Evolutionary conservation across 345 rosid species (phyloP).

Genomic region (Geranium rotundifolium): DNA sequence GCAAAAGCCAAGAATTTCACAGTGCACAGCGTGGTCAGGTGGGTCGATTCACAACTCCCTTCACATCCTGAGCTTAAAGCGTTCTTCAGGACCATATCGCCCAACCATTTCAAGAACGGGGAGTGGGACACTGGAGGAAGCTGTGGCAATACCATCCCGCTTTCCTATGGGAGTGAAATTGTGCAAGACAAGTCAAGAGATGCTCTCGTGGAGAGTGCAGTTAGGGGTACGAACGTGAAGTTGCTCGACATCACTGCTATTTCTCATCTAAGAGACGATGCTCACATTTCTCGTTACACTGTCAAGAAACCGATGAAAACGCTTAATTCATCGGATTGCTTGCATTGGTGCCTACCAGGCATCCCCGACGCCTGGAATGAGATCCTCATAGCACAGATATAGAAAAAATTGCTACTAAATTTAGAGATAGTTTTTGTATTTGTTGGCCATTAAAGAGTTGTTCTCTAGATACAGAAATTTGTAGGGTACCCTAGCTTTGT

Average conservation of each 20-base stretch:
- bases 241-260: conserved; percentile 61
- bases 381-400: conserved; percentile 46
- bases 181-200: conserved; percentile 41
- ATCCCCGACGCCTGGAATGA: conserved; percentile 82
- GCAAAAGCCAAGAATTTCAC: conserved; percentile 50
- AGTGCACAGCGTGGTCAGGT: conserved; percentile 35
- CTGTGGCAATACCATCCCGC: conserved; percentile 52
- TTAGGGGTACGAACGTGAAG: conserved; percentile 46
- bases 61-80: conserved; percentile 40
- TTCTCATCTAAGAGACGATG: conserved; percentile 65
- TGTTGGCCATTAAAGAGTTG: neutral
- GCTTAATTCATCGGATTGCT: conserved; percentile 52
- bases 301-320: conserved; percentile 19
- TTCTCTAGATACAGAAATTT: neutral
- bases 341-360: conserved; percentile 96
- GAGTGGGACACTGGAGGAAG: conserved; percentile 79
- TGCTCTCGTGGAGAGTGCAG: conserved; percentile 36
- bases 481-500: neutral
- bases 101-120: conserved; percentile 57
- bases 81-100: conserved; percentile 68
- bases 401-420: conserved; percentile 2
- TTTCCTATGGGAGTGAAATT: conserved; percentile 41
- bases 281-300: conserved; percentile 46
- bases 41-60: conserved; percentile 57
- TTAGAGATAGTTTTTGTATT: too few species aligned